Conservation (phyloP, 106 monocot genomes). For the Hemerocallis citrina region DNA sequence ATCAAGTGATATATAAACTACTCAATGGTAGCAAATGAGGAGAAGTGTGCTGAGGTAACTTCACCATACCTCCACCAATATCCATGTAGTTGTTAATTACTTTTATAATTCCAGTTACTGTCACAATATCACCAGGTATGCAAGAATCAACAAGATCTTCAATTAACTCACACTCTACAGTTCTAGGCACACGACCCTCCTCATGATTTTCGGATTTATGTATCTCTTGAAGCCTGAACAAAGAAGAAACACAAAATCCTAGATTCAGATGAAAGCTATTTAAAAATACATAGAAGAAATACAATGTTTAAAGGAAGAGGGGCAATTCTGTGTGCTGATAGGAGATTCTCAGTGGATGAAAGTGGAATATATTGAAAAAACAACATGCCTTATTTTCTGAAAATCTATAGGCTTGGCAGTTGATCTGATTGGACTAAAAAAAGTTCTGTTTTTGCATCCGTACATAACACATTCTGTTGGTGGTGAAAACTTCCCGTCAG, state of each 20-base stretch:
- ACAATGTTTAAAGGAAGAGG: too few relatives aligned
- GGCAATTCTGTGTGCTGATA: too few relatives aligned
- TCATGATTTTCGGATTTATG: slow-evolving; percentile 69
- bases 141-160: slow-evolving; percentile 98
- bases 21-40: too few relatives aligned
- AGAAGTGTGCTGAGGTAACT: neutral
- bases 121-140: slow-evolving; percentile 96
- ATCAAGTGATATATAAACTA: too few relatives aligned
- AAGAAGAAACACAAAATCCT: slow-evolving; percentile 7
- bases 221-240: slow-evolving; percentile 71
- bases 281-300: neutral
- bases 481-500: slow-evolving; percentile 92
- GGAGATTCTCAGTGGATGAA: too few relatives aligned
- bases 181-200: slow-evolving; percentile 95
- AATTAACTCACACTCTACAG: slow-evolving; percentile 92
- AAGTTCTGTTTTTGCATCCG: slow-evolving; percentile 82
- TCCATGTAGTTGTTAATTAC: slow-evolving; percentile 99
- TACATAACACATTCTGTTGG: slow-evolving; percentile 56
- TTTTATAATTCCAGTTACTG: slow-evolving; percentile 87
- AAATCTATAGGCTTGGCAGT: slow-evolving; percentile 82
- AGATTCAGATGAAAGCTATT: neutral
- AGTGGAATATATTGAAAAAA: neutral
- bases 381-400: slow-evolving; percentile 84
- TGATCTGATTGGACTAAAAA: slow-evolving; percentile 77
- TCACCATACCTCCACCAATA: slow-evolving; percentile 76